Percentiles rank a stretch among this genome's conserved stretches.
phyloP scores from a whole-genome alignment of 768 basidiomycete species.

The Xanthoconium stramineum region DNA sequence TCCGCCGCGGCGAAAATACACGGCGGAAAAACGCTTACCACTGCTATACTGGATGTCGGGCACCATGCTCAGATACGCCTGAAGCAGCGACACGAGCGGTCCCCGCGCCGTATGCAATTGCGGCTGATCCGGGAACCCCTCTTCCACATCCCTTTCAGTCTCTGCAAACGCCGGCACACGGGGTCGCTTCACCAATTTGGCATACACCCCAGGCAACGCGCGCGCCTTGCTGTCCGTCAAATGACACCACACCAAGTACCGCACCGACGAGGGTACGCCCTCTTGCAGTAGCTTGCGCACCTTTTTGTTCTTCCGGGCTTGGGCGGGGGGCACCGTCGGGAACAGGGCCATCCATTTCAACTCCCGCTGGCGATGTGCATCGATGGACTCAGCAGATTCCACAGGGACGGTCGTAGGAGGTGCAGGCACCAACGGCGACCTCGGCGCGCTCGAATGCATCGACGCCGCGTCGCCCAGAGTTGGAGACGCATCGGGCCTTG shows the following conservation, averaged over 20 bases:
- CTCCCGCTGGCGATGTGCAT: constrained; percentile 75
- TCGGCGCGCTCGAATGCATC: constrained; percentile 32
- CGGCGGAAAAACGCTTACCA: constrained; percentile 40
- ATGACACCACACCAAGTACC: constrained; percentile 83
- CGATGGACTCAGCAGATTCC: constrained; percentile 31
- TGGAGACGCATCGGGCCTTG: constrained; percentile 18
- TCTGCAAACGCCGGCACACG: constrained; percentile 45
- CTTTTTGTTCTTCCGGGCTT: constrained; percentile 78
- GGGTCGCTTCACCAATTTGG: constrained; percentile 55
- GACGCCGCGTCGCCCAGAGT: constrained; percentile 43
- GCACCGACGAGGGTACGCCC: constrained; percentile 79
- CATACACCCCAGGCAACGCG: constrained; percentile 65
- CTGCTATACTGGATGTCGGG: constrained; percentile 70
- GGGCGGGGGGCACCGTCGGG: constrained; percentile 51
- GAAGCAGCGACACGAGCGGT: constrained; percentile 54
- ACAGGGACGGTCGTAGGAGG: not conserved
- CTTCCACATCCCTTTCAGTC: constrained; percentile 58
- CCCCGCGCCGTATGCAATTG: constrained; percentile 57
- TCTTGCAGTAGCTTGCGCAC: constrained; percentile 69
- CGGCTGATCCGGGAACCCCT: constrained; percentile 54
- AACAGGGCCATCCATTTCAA: constrained; percentile 71
- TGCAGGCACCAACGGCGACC: constrained; percentile 22
- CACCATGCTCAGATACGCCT: constrained; percentile 82
- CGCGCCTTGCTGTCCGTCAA: constrained; percentile 74
- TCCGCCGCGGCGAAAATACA: not conserved